phyloP scores from a whole-genome alignment of 352 stramenopile species.

The Elongisporangium senticosum region DNA sequence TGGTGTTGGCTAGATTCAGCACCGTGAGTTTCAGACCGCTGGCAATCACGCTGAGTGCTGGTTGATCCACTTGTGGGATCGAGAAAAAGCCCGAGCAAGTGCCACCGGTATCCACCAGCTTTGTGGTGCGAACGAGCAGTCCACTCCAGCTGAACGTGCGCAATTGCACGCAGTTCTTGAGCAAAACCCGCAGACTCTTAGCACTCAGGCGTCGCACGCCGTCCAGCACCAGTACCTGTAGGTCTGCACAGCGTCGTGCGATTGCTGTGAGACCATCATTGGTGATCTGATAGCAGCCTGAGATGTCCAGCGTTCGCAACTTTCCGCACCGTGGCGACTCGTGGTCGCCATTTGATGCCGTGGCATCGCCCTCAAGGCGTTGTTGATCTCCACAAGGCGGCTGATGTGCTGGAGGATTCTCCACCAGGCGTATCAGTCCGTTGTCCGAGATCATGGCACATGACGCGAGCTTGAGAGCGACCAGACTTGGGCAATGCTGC shows the following conservation, averaged over 20 bases:
- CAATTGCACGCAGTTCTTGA: conserved; percentile 29
- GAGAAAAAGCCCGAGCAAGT: conserved; percentile 49
- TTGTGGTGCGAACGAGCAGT: conserved; percentile 47
- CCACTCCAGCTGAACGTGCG: conserved; percentile 42
- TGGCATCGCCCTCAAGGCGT: neutral
- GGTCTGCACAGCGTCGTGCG: conserved; percentile 23
- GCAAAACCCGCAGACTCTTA: conserved; percentile 20
- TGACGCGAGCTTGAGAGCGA: conserved; percentile 35
- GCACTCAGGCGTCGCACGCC: conserved; percentile 44
- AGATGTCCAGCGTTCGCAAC: conserved; percentile 47
- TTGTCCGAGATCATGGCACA: conserved; percentile 51
- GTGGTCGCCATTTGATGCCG: conserved; percentile 3
- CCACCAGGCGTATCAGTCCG: conserved; percentile 45
- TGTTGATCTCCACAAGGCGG: conserved; percentile 3
- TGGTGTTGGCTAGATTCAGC: conserved; percentile 48
- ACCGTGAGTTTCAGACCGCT: conserved; percentile 21
- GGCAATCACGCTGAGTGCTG: conserved; percentile 20
- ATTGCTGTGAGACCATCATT: conserved; percentile 33
- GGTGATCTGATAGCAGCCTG: conserved; percentile 65
- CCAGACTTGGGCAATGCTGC: conserved; percentile 25
- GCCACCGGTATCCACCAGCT: conserved; percentile 4
- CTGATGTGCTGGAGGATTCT: conserved; percentile 12
- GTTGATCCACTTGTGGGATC: conserved; percentile 35
- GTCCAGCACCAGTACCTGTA: conserved; percentile 48
- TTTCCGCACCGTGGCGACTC: conserved; percentile 25